These are phyloP conservation scores for Jimgerdemannia lactiflua DNA, from an alignment of 192 early-diverging fungal genomes.

Conservation along the genomic window DNA sequence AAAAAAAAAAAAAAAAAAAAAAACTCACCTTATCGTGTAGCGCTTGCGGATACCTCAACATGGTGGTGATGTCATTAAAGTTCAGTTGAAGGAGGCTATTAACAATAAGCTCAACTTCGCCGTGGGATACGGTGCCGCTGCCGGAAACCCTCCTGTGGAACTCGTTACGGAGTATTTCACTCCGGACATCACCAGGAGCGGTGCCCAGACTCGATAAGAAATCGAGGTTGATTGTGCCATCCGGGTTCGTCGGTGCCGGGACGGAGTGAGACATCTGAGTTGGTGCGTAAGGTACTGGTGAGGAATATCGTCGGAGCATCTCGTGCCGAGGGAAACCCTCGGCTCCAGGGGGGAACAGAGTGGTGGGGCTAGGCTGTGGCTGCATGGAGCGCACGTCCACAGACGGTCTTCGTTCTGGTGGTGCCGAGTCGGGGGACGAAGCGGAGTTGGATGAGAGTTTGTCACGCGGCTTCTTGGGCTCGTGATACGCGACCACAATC, in stretches of 20 bases:
- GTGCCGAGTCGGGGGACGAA: background rate
- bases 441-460: background rate
- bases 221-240: background rate
- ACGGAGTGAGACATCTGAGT: background rate
- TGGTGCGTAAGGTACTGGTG: background rate
- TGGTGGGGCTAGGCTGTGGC: background rate
- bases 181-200: background rate
- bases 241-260: background rate
- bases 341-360: conserved; percentile 4
- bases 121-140: conserved; percentile 10
- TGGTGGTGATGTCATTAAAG: conserved; percentile 5
- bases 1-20: too few relatives aligned
- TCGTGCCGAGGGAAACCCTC: background rate
- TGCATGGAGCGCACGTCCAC: background rate
- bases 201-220: background rate
- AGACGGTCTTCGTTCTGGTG: conserved; percentile 5
- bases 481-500: conserved; percentile 88
- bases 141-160: conserved; percentile 18
- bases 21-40: conserved; percentile 12
- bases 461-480: conserved; percentile 84
- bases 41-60: conserved; percentile 10
- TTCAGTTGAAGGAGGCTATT: conserved; percentile 11
- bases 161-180: background rate
- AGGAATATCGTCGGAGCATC: background rate
- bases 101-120: conserved; percentile 20